phyloP scores from a whole-genome alignment of 371 early-diverging fungal species.

The Mortierella sp. region DNA sequence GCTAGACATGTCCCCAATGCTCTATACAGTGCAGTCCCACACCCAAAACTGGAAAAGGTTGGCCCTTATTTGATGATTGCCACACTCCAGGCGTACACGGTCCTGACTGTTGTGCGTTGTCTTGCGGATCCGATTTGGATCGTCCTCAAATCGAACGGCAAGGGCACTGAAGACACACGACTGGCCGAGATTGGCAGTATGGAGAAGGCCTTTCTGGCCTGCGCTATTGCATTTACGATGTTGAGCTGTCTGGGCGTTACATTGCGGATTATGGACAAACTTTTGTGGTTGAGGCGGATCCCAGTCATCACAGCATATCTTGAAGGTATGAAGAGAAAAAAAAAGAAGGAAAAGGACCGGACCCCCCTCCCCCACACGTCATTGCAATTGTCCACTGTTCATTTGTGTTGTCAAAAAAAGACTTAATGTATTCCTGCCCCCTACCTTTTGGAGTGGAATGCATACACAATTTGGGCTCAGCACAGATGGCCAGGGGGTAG shows the following conservation, averaged over 20 bases:
- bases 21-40: neutral
- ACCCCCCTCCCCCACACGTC: too few species aligned
- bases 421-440: too few species aligned
- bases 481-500: too few species aligned
- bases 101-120: conserved; percentile 23
- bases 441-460: too few species aligned
- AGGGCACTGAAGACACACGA: neutral
- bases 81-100: conserved; percentile 18
- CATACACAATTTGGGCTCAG: too few species aligned
- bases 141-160: neutral
- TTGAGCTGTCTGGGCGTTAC: conserved; percentile 41
- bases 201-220: conserved; percentile 39
- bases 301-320: conserved; percentile 39
- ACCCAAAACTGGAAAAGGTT: conserved; percentile 20
- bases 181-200: conserved; percentile 9
- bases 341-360: too few species aligned
- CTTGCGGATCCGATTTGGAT: conserved; percentile 24
- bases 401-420: too few species aligned
- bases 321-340: conserved; percentile 30
- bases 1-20: too few species aligned
- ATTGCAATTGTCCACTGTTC: too few species aligned
- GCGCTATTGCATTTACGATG: conserved; percentile 43
- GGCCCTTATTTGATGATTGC: conserved; percentile 14
- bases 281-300: conserved; percentile 19
- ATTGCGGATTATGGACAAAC: conserved; percentile 42